These are phyloP conservation scores for Myxozyma melibiosi DNA, from an alignment of 805 yeast genomes.

Conservation along the genomic window DNA sequence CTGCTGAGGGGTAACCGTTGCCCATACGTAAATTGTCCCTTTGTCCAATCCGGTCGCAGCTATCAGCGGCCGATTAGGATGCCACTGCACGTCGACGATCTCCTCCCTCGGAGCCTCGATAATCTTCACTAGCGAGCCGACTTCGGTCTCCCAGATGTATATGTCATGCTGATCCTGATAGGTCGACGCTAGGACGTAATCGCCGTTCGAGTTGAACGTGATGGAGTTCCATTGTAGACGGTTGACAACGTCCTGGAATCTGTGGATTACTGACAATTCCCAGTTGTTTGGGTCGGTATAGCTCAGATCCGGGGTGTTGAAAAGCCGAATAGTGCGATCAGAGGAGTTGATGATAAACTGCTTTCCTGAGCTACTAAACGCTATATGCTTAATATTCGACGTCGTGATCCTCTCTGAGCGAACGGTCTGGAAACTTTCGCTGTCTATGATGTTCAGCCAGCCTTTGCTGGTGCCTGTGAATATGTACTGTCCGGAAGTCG, in stretches of 20 bases:
- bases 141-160: slow-evolving; percentile 87
- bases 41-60: slow-evolving; percentile 83
- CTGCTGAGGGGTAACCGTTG: slow-evolving; percentile 78
- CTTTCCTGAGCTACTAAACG: slow-evolving; percentile 64
- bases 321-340: slow-evolving; percentile 42
- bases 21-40: slow-evolving; percentile 83
- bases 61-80: slow-evolving; percentile 68
- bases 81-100: slow-evolving; percentile 84
- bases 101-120: slow-evolving; percentile 91
- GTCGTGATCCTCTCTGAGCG: slow-evolving; percentile 61
- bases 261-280: slow-evolving; percentile 71
- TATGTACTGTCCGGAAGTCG: slow-evolving; percentile 57
- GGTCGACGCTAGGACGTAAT: slow-evolving; percentile 86
- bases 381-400: slow-evolving; percentile 73
- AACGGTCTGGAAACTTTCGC: slow-evolving; percentile 42
- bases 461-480: slow-evolving; percentile 84
- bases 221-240: slow-evolving; percentile 86
- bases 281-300: slow-evolving; percentile 44
- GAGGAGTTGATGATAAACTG: slow-evolving; percentile 40
- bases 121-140: slow-evolving; percentile 86
- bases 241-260: slow-evolving; percentile 88
- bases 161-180: slow-evolving; percentile 86
- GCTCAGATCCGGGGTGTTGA: slow-evolving; percentile 37
- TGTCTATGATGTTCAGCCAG: slow-evolving; percentile 55
- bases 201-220: slow-evolving; percentile 70